phyloP scores from a whole-genome alignment of 2,329 filamentous ascomycete genomes.

The Aschersonia sp. region DNA sequence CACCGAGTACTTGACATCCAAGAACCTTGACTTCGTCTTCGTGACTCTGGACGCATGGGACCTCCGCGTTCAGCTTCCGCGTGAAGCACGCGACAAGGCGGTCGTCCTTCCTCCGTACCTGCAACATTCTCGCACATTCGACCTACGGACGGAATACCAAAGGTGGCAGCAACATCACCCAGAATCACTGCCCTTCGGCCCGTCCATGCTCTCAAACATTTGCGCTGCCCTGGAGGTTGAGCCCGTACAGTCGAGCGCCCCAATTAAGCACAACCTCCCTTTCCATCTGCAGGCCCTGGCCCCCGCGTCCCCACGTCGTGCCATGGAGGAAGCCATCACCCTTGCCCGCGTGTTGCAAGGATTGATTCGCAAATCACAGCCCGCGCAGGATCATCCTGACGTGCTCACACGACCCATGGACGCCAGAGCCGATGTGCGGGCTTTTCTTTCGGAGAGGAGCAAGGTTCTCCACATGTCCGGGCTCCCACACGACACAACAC shows the following conservation, averaged over 20 bases:
- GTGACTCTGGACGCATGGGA: constrained; percentile 98
- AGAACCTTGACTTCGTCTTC: constrained; percentile 94
- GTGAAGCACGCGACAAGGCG: constrained; percentile 94
- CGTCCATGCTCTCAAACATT: constrained; percentile 91
- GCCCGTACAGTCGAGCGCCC: constrained; percentile 90
- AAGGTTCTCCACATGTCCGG: constrained; percentile 98
- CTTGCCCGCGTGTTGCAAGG: constrained; percentile 83
- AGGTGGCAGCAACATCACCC: constrained; percentile 97
- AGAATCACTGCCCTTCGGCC: constrained; percentile 90
- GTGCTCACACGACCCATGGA: constrained; percentile 93
- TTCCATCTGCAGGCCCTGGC: constrained; percentile 95
- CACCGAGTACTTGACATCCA: constrained; percentile 75
- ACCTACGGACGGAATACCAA: constrained; percentile 93
- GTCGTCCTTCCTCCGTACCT: constrained; percentile 93
- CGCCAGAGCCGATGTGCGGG: constrained; percentile 86
- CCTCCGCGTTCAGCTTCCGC: constrained; percentile 88
- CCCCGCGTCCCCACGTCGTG: constrained; percentile 84
- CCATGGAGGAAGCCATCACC: constrained; percentile 95
- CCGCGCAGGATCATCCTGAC: constrained; percentile 83
- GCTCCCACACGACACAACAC: constrained; percentile 91
- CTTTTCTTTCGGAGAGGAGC: constrained; percentile 89
- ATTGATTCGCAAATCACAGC: constrained; percentile 90
- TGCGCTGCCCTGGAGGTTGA: constrained; percentile 97
- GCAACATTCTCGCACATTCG: constrained; percentile 94
- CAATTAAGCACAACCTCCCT: constrained; percentile 96